Evolutionary conservation across 106 monocot species (phyloP).

Genomic region (Allium sativum): DNA sequence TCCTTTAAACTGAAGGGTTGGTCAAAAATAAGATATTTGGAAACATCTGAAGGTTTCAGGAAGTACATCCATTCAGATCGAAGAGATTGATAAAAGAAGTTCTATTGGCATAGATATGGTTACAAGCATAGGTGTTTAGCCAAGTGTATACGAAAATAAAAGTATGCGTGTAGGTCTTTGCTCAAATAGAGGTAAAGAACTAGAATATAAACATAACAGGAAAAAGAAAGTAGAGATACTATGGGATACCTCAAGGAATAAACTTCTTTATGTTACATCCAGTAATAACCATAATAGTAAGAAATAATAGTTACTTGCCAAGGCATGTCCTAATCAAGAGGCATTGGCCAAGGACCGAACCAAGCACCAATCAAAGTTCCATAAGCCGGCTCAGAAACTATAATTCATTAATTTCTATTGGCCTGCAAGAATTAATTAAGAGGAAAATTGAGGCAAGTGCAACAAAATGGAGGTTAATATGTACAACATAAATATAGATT

Average conservation of each 20-base stretch:
- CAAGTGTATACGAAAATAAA: too few relatives aligned
- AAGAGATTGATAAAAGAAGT: background rate
- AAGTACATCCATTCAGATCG: background rate
- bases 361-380: slow-evolving; percentile 91
- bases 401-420: slow-evolving; percentile 33
- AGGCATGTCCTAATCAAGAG: slow-evolving; percentile 95
- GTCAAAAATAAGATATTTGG: background rate
- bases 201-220: background rate
- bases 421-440: slow-evolving; percentile 23
- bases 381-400: slow-evolving; percentile 71
- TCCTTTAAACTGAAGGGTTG: too few relatives aligned
- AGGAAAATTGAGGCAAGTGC: too few relatives aligned
- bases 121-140: background rate
- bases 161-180: background rate
- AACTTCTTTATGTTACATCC: background rate
- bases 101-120: background rate
- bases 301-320: slow-evolving; percentile 66
- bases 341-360: slow-evolving; percentile 98
- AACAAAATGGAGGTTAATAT: background rate
- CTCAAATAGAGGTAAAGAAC: background rate
- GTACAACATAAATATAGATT: background rate
- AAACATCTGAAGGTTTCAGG: background rate
- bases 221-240: background rate
- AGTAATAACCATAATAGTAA: background rate
- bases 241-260: background rate